A percentile compares a stretch with the other conserved stretches of the same genome.
Conservation (phyloP, 176 grass and related monocot genomes). For the Oryza coarctata region DNA sequence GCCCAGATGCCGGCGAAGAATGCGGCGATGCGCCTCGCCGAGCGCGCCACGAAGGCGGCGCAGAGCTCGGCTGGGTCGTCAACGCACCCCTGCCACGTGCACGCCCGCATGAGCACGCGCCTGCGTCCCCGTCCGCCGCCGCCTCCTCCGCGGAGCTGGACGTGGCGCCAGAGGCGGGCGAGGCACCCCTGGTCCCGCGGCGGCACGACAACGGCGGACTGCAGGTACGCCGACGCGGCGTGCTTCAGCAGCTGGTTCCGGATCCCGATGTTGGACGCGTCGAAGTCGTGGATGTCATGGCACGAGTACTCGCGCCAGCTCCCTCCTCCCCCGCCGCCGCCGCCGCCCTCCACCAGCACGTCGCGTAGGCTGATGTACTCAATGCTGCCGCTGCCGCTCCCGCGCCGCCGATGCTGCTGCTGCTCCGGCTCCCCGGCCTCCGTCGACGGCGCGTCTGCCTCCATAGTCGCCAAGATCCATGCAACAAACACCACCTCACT, state of each 20-base stretch:
- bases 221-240: constrained; percentile 82
- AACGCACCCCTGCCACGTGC: constrained; percentile 40
- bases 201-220: constrained; percentile 55
- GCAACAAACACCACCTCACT: too few relatives aligned
- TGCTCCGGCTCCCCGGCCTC: constrained; percentile 34
- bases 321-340: neutral
- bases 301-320: constrained; percentile 28
- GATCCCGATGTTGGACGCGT: constrained; percentile 60
- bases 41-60: constrained; percentile 16
- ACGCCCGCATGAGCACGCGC: constrained; percentile 31
- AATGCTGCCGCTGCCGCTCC: neutral
- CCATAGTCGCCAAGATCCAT: constrained; percentile 32
- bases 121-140: neutral
- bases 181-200: constrained; percentile 40
- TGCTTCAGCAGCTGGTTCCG: constrained; percentile 73
- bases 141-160: neutral
- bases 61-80: constrained; percentile 35
- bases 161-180: constrained; percentile 41
- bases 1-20: constrained; percentile 39
- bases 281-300: constrained; percentile 45
- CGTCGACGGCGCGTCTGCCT: constrained; percentile 28
- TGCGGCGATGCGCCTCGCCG: constrained; percentile 18
- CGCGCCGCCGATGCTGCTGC: constrained; percentile 10
- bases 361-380: constrained; percentile 89
- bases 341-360: constrained; percentile 43